Conservation (phyloP, 2,329 filamentous ascomycete genomes). For the Amylocarpus encephaloides region DNA sequence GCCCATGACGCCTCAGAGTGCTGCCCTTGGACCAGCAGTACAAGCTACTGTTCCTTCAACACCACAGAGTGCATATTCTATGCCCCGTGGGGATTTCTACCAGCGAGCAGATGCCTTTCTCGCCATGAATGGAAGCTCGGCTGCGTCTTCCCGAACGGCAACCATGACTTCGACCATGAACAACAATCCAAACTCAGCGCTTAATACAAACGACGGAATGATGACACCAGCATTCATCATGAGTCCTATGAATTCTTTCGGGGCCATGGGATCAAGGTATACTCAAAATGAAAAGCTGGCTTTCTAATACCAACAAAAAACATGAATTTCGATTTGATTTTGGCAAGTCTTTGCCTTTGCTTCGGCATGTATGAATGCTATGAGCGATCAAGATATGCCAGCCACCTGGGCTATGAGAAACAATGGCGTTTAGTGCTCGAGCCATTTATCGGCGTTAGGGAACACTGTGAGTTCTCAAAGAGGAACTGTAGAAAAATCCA, state of each 20-base stretch:
- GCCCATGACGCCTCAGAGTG: constrained; percentile 83
- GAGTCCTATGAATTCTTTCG: constrained; percentile 25
- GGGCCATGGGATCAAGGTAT: constrained; percentile 19
- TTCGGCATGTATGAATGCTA: constrained; percentile 3
- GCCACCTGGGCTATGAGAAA: neutral
- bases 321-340: neutral
- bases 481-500: neutral
- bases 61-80: constrained; percentile 35
- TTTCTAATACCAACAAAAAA: constrained; percentile 21
- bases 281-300: constrained; percentile 26
- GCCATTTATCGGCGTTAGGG: neutral
- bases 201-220: constrained; percentile 23
- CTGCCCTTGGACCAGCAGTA: constrained; percentile 80
- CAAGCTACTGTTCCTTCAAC: constrained; percentile 81
- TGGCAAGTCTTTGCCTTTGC: neutral
- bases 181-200: constrained; percentile 17
- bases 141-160: constrained; percentile 25
- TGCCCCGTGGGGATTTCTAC: constrained; percentile 30
- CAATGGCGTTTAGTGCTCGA: neutral
- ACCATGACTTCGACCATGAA: constrained; percentile 29
- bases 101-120: constrained; percentile 30
- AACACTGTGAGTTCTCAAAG: neutral
- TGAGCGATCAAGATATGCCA: neutral
- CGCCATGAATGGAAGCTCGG: constrained; percentile 21
- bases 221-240: constrained; percentile 25